Evolutionary conservation across 164 flowering plant genomes (phyloP).

Genomic region (Tetracentron sinense): DNA sequence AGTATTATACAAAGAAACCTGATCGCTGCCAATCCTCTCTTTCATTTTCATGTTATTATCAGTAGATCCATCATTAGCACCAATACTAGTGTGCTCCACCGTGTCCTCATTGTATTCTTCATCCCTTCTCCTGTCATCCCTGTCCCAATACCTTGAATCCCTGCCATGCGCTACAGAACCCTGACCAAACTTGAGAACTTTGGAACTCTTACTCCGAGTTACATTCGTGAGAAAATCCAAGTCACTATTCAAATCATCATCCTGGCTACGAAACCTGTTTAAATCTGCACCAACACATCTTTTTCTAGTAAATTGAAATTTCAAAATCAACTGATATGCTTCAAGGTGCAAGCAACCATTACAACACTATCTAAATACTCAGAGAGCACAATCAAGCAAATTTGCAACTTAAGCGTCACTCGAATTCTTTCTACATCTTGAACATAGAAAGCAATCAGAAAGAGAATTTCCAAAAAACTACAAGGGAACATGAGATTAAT

Average conservation of each 20-base stretch:
- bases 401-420: too few species aligned
- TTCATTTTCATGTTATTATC: constrained; percentile 18
- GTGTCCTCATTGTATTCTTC: constrained; percentile 71
- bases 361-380: not conserved
- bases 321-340: not conserved
- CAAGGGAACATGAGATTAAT: not conserved
- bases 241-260: constrained; percentile 45
- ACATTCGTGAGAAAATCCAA: constrained; percentile 68
- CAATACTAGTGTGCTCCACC: constrained; percentile 27
- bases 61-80: constrained; percentile 21
- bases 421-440: too few species aligned
- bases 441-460: too few species aligned
- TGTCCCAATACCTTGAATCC: constrained; percentile 95
- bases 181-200: constrained; percentile 68
- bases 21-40: constrained; percentile 18
- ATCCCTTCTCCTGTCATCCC: constrained; percentile 95
- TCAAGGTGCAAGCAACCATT: not conserved
- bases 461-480: not conserved
- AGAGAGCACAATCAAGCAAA: not conserved
- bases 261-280: constrained; percentile 29
- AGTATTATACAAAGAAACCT: constrained; percentile 16
- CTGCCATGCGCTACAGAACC: constrained; percentile 65
- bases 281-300: constrained; percentile 42
- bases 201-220: constrained; percentile 37
- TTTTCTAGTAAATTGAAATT: constrained; percentile 8